Evolutionary conservation across 139 green algal genomes (phyloP).

Genomic region (Chlamydomonas applanata): DNA sequence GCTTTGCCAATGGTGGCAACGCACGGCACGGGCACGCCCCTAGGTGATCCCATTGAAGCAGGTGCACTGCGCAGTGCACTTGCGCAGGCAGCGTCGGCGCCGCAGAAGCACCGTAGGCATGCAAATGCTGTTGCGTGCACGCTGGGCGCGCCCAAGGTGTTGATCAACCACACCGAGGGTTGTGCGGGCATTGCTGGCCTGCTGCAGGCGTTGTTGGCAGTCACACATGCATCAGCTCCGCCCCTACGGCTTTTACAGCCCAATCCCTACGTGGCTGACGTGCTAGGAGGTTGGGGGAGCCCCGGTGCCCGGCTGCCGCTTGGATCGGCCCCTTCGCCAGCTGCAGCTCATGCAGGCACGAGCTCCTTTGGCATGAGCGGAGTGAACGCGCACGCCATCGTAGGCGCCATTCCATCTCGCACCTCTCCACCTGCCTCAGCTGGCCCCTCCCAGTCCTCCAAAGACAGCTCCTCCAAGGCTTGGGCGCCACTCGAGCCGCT

Average conservation of each 20-base stretch:
- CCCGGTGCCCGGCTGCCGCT: neutral
- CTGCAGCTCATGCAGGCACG: slow-evolving; percentile 47
- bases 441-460: too few species aligned
- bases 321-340: neutral
- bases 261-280: slow-evolving; percentile 70
- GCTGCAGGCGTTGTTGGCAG: slow-evolving; percentile 47
- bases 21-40: slow-evolving; percentile 68
- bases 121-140: neutral
- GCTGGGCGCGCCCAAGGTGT: slow-evolving; percentile 64
- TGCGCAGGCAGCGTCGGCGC: neutral
- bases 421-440: neutral
- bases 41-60: slow-evolving; percentile 84
- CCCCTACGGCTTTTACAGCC: slow-evolving; percentile 62
- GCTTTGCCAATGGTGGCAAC: slow-evolving; percentile 34
- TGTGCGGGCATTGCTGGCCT: slow-evolving; percentile 75
- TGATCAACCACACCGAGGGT: slow-evolving; percentile 75
- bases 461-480: neutral
- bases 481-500: neutral
- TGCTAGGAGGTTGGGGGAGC: neutral
- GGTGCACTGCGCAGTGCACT: slow-evolving; percentile 67
- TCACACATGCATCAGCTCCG: slow-evolving; percentile 39
- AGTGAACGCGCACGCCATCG: slow-evolving; percentile 79
- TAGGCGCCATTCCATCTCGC: slow-evolving; percentile 20
- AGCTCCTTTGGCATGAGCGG: slow-evolving; percentile 87
- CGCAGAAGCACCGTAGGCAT: too few species aligned